Percentiles rank a stretch among this genome's conserved stretches.
These are phyloP conservation scores for Clathrospora elynae DNA, from an alignment of 2,329 filamentous ascomycete genomes.

Conservation along the genomic window DNA sequence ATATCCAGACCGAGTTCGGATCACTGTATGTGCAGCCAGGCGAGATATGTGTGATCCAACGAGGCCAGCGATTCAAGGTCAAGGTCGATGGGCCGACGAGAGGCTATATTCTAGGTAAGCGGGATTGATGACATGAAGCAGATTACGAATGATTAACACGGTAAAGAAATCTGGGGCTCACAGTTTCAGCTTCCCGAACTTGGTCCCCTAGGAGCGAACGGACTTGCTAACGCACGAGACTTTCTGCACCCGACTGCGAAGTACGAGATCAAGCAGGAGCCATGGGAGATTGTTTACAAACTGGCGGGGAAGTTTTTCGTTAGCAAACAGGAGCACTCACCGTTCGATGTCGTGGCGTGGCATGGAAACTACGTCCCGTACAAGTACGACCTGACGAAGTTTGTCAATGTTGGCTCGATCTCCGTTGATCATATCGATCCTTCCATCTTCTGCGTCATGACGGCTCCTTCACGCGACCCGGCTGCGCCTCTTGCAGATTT, in stretches of 20 bases:
- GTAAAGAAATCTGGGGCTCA: constrained; percentile 47
- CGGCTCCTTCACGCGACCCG: constrained; percentile 60
- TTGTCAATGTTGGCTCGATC: constrained; percentile 74
- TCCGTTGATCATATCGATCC: constrained; percentile 80
- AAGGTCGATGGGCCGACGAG: constrained; percentile 66
- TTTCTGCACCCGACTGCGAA: constrained; percentile 74
- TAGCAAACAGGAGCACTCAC: constrained; percentile 69
- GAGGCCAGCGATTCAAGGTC: constrained; percentile 75
- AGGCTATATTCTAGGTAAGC: constrained; percentile 69
- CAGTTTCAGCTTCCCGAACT: constrained; percentile 48
- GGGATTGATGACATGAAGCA: neutral
- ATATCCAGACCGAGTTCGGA: constrained; percentile 79
- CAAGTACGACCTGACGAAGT: constrained; percentile 80
- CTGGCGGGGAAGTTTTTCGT: constrained; percentile 69
- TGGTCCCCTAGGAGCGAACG: constrained; percentile 48
- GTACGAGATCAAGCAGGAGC: constrained; percentile 60
- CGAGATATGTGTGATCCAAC: constrained; percentile 77
- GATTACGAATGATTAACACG: constrained; percentile 5
- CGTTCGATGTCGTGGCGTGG: constrained; percentile 81
- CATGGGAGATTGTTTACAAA: constrained; percentile 54
- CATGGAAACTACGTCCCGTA: constrained; percentile 76
- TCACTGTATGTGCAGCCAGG: constrained; percentile 75
- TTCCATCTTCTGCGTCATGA: constrained; percentile 73
- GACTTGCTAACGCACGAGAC: constrained; percentile 58
- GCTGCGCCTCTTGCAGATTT: constrained; percentile 70